Evolutionary conservation across 1,139 yeast genomes (phyloP).

Genomic region (Lodderomyces oxycetoniae): DNA sequence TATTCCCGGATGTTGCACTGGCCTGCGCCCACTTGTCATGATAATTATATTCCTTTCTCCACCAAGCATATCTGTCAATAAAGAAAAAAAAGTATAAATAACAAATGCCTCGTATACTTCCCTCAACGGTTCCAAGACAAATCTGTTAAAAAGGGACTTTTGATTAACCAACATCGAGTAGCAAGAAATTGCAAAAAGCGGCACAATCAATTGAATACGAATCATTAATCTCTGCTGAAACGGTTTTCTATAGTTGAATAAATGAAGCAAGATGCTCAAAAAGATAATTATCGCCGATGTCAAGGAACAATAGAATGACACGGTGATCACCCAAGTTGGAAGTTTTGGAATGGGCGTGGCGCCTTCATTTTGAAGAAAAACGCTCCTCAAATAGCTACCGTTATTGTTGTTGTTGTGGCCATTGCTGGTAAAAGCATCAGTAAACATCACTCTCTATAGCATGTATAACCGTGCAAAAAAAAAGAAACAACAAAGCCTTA

Average conservation of each 20-base stretch:
- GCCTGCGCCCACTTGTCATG: slow-evolving; percentile 66
- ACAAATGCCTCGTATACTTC: slow-evolving; percentile 96
- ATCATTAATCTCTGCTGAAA: slow-evolving; percentile 81
- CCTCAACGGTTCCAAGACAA: slow-evolving; percentile 66
- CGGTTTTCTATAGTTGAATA: slow-evolving; percentile 76
- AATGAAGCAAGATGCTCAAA: slow-evolving; percentile 30
- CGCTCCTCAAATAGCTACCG: too few species aligned
- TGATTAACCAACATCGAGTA: slow-evolving; percentile 47
- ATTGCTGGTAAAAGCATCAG: too few species aligned
- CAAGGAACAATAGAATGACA: slow-evolving; percentile 33
- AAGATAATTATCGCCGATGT: slow-evolving; percentile 31
- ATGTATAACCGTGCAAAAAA: too few species aligned
- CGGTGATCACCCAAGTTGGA: slow-evolving; percentile 31
- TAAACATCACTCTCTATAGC: too few species aligned
- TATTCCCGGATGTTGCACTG: slow-evolving; percentile 68
- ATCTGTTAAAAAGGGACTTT: slow-evolving; percentile 31
- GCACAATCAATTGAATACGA: slow-evolving; percentile 70
- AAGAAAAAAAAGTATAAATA: slow-evolving; percentile 83
- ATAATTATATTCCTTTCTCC: slow-evolving; percentile 86
- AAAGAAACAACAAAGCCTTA: too few species aligned
- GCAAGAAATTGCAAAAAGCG: slow-evolving; percentile 53
- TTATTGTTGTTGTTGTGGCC: too few species aligned
- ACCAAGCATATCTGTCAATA: slow-evolving; percentile 78
- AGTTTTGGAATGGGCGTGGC: slow-evolving; percentile 13
- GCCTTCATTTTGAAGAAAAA: too few species aligned